Base-by-base conservation (phyloP, 345 rosid genomes). In the Eucalyptus marginata region DNA sequence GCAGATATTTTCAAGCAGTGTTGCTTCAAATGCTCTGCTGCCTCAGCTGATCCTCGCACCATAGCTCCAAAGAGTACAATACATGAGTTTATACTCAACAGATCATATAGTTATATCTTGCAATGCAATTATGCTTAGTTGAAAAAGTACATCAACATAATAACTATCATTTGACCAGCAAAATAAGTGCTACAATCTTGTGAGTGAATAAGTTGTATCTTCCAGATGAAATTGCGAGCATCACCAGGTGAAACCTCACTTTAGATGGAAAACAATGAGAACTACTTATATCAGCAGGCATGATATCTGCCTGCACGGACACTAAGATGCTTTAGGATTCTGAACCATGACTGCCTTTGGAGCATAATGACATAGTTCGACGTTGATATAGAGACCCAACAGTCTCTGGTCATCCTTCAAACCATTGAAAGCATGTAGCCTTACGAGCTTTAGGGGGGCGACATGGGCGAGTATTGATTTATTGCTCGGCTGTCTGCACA, bases 1-100 rank as follows among this genome's bases (percentile, higher is more conserved):
- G 86, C 97, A 95, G 49, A 95, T 95, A 79, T 94, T 93, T 96
- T 96, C 92, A 94, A 88, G 93, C 98, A 95, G 89, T 96, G 98
- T 90, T 96, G 97, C 94, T 94, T 97, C 94, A 98, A 91, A 94
- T 96, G 99, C 91, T 96, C 99, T 13, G 99, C 97, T 52, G 99
- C 97, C 93, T 97, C 97, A 18, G 99, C 99, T 90, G 96, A 96
- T 91, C 98, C 99, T 46, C 95, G 98, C 90, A 98, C 96, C 96
- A 98, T 91, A 91, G 98, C 98, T 96, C 88, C 89, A 90, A 59
- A 76, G 13, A 17, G 24, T 33, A 79, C 51, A 56, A 58, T 9
- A 11, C 64, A 0, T 25, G n/a, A 58, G 14, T 22, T 25, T 11
- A 58, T 58, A 25, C n/a, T 5, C 13, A 25, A 59, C 66, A 59